Evolutionary conservation across 1,284 basidiomycete genomes (phyloP), one percentile per base, ranked within the genome.

Genomic region (Ustilago loliicola): DNA sequence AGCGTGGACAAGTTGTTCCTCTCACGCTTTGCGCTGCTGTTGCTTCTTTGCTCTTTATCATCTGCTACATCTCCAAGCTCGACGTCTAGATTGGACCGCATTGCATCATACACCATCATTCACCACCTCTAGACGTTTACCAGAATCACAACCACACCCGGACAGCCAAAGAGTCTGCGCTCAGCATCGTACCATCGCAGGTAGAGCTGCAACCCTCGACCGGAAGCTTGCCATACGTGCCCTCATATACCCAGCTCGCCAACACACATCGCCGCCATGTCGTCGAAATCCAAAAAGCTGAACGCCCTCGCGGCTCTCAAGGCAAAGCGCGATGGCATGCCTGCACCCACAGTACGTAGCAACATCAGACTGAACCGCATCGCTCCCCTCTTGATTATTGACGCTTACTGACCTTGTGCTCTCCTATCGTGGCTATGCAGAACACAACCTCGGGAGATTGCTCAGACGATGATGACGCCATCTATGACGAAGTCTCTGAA

Each of bases 401-500:
- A 32, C 58, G 17, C 21, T 21, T 23, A 42, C n/a, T 30, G 21
- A 9, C 25, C 25, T 32, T 42, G 45, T 55, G 15, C 29, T 23
- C 38, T 1, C 11, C 38, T 21, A 21, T 21, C n/a, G 38, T 45
- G 40, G 30, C 42, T 15, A 8, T 17, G 50, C 32, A 69, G 66
- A 57, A 55, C 2, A 62, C 67, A 51, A 75, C 59, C 32, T 66
- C 59, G 0, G 71, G 29, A 17, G 62, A 60, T 42, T 55, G 55
- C 15, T 75, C 69, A 4, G 89, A 89, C 13, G 80, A 79, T 10
- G 69, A 72, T 23, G 77, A 79, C 30, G 79, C 63, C 48, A 89
- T 99, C 30, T 99, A 97, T 85, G 96, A 98, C 84, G 93, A 94
- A 82, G 94, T 99, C 19, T 91, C 92, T 0, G 96, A 98, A 75